Evolutionary conservation across 768 basidiomycete species (phyloP), one percentile per base, ranked within the genome.

Genomic region (Mycena rosella): DNA sequence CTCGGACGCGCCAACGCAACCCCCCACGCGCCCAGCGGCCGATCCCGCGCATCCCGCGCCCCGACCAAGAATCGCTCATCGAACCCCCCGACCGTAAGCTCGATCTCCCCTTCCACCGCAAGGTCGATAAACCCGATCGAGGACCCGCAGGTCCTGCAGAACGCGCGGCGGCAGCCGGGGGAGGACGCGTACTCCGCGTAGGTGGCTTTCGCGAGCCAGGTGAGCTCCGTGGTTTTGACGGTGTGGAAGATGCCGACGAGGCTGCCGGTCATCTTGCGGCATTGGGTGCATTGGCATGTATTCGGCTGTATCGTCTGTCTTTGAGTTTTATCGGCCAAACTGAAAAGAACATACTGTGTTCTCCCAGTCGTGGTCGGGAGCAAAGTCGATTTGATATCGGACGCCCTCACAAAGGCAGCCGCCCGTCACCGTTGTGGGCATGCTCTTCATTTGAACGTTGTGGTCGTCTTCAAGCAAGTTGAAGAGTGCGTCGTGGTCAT

Each of bases 261-360:
- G 29, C 34, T 44, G 18, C 65, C 65, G 48, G 58, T 55, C 59
- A 60, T 55, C 44, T 61, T 60, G 58, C 65, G 58, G 54, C 65
- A 67, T 61, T 67, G 65, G 1, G 65, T 67, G 36, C 65, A 67
- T 56, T 67, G 65, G 59, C 65, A 67, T 22, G 65, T 67, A 34
- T 51, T 29, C n/a, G 61, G 48, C 61, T 63, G 32, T 20, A 44
- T n/a, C 15, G 38, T 44, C n/a, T 27, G 20, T 18, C 17, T 9
- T 15, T 3, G 15, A 22, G 30, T 13, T 20, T 9, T 14, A 18
- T 34, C 6, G 11, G 32, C 11, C 6, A 54, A 20, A 5, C 17
- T 15, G n/a, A 13, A n/a, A 48, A 47, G 15, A 11, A 45, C 59
- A 15, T 51, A 42, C 65, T 24, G 44, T 59, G 38, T 47, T 59